Evolutionary conservation across 2,329 filamentous ascomycete species (phyloP).

Genomic region (Calonectria pteridis): DNA sequence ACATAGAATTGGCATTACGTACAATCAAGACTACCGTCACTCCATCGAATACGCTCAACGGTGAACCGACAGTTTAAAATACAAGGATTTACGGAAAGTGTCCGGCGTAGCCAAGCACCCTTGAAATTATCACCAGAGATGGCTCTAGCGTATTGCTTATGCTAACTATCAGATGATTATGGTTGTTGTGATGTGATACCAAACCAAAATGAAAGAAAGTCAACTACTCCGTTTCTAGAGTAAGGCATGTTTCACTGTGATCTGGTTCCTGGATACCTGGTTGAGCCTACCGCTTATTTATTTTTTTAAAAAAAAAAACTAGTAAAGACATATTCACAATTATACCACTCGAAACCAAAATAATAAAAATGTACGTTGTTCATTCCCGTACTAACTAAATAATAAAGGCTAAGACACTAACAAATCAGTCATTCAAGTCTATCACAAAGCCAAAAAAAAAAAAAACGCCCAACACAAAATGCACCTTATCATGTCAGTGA

Average conservation of each 20-base stretch:
- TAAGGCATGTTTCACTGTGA: too few species aligned
- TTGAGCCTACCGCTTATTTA: too few species aligned
- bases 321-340: neutral
- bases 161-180: neutral
- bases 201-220: neutral
- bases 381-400: conserved; percentile 39
- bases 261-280: too few species aligned
- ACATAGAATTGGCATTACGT: conserved; percentile 13
- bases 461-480: conserved; percentile 43
- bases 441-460: conserved; percentile 32
- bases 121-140: neutral
- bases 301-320: too few species aligned
- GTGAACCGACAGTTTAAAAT: neutral
- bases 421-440: conserved; percentile 32
- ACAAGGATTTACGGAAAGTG: conserved; percentile 8
- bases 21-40: neutral
- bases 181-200: neutral
- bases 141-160: neutral
- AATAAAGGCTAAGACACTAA: conserved; percentile 31
- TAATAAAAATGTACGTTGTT: conserved; percentile 26
- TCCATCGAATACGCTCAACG: neutral
- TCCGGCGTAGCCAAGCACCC: neutral
- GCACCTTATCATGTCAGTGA: conserved; percentile 37
- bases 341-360: neutral
- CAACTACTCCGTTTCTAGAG: too few species aligned